Evolutionary conservation across 192 early-diverging fungal genomes (phyloP).

Genomic region (Lobosporangium transversale): DNA sequence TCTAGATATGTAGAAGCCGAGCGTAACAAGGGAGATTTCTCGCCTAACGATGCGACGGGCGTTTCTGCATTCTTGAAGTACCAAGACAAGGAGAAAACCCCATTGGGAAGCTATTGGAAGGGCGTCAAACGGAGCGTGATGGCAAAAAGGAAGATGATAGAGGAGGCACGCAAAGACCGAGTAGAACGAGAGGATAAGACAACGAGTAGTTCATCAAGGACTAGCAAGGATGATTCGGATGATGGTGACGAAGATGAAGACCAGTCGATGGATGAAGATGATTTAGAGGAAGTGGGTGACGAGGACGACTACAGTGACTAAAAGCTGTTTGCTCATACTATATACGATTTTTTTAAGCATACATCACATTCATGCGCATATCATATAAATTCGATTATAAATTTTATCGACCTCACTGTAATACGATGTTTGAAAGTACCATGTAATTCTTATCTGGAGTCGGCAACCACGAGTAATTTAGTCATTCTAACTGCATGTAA

Average conservation of each 20-base stretch:
- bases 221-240: conserved; percentile 1
- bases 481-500: no score
- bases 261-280: conserved; percentile 50
- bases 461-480: no score
- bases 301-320: conserved; percentile 48
- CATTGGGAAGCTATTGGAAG: conserved; percentile 47
- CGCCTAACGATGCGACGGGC: conserved; percentile 60
- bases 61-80: conserved; percentile 41
- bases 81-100: conserved; percentile 51
- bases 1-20: conserved; percentile 76
- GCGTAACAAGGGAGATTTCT: conserved; percentile 73
- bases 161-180: conserved; percentile 45
- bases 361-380: no score
- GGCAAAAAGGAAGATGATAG: conserved; percentile 50
- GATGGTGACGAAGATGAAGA: conserved; percentile 33
- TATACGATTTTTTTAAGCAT: no score
- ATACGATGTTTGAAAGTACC: no score
- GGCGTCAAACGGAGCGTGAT: conserved; percentile 42
- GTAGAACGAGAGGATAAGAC: conserved; percentile 18
- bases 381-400: no score
- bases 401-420: no score
- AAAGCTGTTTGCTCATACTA: no score
- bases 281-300: conserved; percentile 37
- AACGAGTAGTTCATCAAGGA: conserved; percentile 39
- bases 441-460: no score